phyloP scores from a whole-genome alignment of 306 rosid species.

The Quercus ilex region DNA sequence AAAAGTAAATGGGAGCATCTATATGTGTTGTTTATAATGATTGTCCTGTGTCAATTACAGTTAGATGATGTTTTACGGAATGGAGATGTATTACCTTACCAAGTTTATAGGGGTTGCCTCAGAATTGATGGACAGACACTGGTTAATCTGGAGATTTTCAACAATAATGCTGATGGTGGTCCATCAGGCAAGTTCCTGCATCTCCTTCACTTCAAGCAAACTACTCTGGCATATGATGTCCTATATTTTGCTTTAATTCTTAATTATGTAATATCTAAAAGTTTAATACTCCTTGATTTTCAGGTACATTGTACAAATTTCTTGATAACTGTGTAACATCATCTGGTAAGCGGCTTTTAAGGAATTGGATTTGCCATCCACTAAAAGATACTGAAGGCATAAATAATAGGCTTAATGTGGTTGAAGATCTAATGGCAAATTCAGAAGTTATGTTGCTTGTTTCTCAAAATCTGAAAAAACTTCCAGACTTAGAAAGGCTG shows the following conservation, averaged over 20 bases:
- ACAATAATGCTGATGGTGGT: constrained; percentile 83
- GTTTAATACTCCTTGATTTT: constrained; percentile 22
- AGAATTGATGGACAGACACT: constrained; percentile 97
- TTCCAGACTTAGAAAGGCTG: constrained; percentile 83
- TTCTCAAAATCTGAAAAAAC: constrained; percentile 70
- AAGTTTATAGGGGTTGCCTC: constrained; percentile 80
- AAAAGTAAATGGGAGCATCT: not conserved
- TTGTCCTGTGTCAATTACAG: constrained; percentile 37
- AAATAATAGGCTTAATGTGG: constrained; percentile 74
- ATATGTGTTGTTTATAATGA: constrained; percentile 15
- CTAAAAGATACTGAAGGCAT: constrained; percentile 65
- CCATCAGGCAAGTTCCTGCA: constrained; percentile 58
- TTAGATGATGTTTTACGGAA: constrained; percentile 66
- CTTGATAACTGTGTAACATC: constrained; percentile 82
- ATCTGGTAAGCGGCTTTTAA: constrained; percentile 80
- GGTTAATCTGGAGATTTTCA: constrained; percentile 86
- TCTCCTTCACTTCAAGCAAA: constrained; percentile 17
- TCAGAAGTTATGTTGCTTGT: constrained; percentile 53
- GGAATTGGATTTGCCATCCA: constrained; percentile 95
- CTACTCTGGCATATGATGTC: constrained; percentile 1
- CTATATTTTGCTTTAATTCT: constrained; percentile 20
- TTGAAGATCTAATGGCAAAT: constrained; percentile 54
- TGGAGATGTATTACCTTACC: constrained; percentile 76
- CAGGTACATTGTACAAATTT: constrained; percentile 81
- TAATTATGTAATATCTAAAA: constrained; percentile 13